A percentile compares a stretch with the other conserved stretches of the same genome.
These are phyloP conservation scores for Ogataea trehaloabstinens DNA, from an alignment of 805 yeast species.

Conservation along the genomic window DNA sequence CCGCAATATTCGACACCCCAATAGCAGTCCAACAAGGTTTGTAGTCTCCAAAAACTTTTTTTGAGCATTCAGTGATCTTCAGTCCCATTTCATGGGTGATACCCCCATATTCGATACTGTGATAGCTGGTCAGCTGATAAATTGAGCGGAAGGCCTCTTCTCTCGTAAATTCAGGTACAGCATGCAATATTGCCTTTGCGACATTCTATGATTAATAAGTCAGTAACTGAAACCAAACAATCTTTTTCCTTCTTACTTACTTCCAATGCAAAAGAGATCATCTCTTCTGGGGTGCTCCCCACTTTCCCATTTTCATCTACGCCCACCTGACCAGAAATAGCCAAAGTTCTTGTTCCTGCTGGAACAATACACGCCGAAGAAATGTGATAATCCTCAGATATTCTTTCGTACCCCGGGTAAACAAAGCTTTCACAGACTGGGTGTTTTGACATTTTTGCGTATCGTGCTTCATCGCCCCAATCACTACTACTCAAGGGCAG, in stretches of 20 bases:
- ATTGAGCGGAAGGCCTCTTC: slow-evolving; percentile 12
- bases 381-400: slow-evolving; percentile 8
- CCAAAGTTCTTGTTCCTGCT: slow-evolving; percentile 9
- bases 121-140: slow-evolving; percentile 12
- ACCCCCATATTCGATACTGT: slow-evolving; percentile 10
- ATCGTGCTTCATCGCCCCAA: no score
- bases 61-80: slow-evolving; percentile 4
- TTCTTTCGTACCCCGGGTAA: slow-evolving; percentile 11
- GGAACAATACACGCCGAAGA: slow-evolving; percentile 15
- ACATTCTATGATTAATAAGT: no score
- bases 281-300: slow-evolving; percentile 10
- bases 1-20: slow-evolving; percentile 10
- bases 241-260: slow-evolving; percentile 2
- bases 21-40: slow-evolving; percentile 14
- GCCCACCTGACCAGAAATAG: slow-evolving; percentile 15
- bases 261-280: slow-evolving; percentile 9
- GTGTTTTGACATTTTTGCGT: slow-evolving; percentile 4
- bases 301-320: slow-evolving; percentile 9
- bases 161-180: slow-evolving; percentile 11
- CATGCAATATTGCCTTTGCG: slow-evolving; percentile 11
- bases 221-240: no score
- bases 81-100: slow-evolving; percentile 12
- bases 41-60: slow-evolving; percentile 11
- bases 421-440: slow-evolving; percentile 9
- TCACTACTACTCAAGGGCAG: no score